Percentiles rank a stretch among this genome's conserved stretches.
Evolutionary conservation across 75 land plant genomes (phyloP).

Genomic region (Pinus albicaulis): DNA sequence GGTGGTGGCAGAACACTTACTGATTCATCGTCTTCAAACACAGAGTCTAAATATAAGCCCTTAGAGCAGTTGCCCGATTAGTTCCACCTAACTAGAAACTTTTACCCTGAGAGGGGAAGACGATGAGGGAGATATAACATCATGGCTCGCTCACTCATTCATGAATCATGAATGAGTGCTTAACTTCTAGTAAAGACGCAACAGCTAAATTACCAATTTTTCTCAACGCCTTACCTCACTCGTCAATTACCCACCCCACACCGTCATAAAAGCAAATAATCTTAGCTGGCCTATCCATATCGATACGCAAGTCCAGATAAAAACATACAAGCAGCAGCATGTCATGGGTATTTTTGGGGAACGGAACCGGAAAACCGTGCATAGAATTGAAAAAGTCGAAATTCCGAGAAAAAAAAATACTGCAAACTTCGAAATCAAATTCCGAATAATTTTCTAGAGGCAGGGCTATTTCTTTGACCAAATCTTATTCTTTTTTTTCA

Average conservation of each 20-base stretch:
- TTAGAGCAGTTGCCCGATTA: not conserved
- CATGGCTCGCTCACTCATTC: too few species aligned
- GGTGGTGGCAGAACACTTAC: not conserved
- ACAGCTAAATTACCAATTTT: not conserved
- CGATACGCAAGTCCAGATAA: not conserved
- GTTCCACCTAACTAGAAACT: conserved; percentile 11
- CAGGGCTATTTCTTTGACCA: too few species aligned
- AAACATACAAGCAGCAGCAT: conserved; percentile 1
- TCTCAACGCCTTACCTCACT: not conserved
- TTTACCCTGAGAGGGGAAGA: too few species aligned
- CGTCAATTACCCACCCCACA: not conserved
- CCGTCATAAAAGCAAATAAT: not conserved
- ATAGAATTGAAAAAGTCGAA: not conserved
- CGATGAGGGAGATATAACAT: too few species aligned
- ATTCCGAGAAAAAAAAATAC: too few species aligned
- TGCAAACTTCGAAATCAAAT: too few species aligned
- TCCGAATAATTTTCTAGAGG: too few species aligned
- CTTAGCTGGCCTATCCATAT: conserved; percentile 6
- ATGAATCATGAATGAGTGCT: too few species aligned
- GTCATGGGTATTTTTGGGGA: conserved; percentile 10
- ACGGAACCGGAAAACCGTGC: not conserved
- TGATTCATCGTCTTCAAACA: not conserved
- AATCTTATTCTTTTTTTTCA: too few species aligned
- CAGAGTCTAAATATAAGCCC: conserved; percentile 8
- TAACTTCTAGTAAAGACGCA: conserved; percentile 1